Evolutionary conservation across 2,329 filamentous ascomycete species (phyloP).

Genomic region (Cladophialophora exuberans): DNA sequence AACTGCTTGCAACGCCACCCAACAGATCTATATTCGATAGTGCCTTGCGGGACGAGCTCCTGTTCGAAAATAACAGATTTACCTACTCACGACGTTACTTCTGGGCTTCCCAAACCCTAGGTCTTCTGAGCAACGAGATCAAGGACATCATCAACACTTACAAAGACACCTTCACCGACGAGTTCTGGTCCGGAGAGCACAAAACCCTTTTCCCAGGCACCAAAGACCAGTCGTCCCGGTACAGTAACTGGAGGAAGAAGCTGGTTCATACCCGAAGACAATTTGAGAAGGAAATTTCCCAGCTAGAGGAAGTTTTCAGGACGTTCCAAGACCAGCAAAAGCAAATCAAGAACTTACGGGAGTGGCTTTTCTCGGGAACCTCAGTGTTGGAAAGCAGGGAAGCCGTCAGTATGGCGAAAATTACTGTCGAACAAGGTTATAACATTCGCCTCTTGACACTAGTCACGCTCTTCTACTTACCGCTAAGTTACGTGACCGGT

Average conservation of each 20-base stretch:
- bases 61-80: conserved; percentile 33
- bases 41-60: conserved; percentile 30
- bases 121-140: conserved; percentile 36
- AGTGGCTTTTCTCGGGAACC: conserved; percentile 66
- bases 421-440: conserved; percentile 60
- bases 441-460: conserved; percentile 45
- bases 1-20: conserved; percentile 62
- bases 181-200: conserved; percentile 34
- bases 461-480: conserved; percentile 47
- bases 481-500: conserved; percentile 38
- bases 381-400: conserved; percentile 63
- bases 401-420: conserved; percentile 59
- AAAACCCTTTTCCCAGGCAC: conserved; percentile 35
- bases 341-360: conserved; percentile 52
- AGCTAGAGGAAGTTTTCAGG: conserved; percentile 65
- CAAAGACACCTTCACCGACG: conserved; percentile 33
- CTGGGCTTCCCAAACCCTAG: conserved; percentile 36
- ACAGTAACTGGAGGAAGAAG: conserved; percentile 35
- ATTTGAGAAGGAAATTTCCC: conserved; percentile 33
- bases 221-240: conserved; percentile 29
- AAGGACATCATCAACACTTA: conserved; percentile 35
- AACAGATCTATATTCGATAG: conserved; percentile 40
- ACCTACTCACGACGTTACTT: conserved; percentile 37
- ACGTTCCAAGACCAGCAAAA: conserved; percentile 60
- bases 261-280: conserved; percentile 31